Base-by-base conservation (phyloP, 2,329 filamentous ascomycete genomes). In the Trichoderma atrobrunneum region DNA sequence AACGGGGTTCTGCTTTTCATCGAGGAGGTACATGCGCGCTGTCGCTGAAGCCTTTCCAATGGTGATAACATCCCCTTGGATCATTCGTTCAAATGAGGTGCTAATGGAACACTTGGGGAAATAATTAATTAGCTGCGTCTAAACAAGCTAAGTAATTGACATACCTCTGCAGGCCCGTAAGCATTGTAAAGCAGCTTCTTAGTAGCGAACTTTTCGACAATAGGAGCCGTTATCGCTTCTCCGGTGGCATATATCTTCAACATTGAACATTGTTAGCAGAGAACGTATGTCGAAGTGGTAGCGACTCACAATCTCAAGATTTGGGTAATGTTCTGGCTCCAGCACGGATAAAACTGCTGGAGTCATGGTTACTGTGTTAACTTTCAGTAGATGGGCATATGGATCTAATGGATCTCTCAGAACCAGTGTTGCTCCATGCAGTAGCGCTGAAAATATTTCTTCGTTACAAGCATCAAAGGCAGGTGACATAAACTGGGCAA, bases 141-240 rank as follows among this genome's bases (percentile, higher is more conserved):
- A 4, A 3, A 7, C 0, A 24, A 14, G n/a, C 5, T 11, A 51
- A 11, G 54, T 32, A 18, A 5, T 16, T 24, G 1, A 1, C 51
- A n/a, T 54, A 72, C 70, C 70, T 72, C 70, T 24, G 70, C 70
- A n/a, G 70, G 70, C 21, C 70, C 70, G 28, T 72, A 72, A 8
- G 64, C 64, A 51, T 72, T 72, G 36, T 69, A 72, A 6, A 72
- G 39, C 3, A 72, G n/a, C 18, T 30, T 39, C 14, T 59, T 18
- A 7, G 56, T 26, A 3, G 70, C 34, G 14, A 72, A 72, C 14
- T 63, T 72, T 16, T 69, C 32, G 7, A 69, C 18, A 5, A 72
- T 36, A 4, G 21, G 54, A 14, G 36, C 24, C 1, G 64, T 72
- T 3, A 70, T 54, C 4, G 67, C 18, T 39, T 70, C 67, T 34